Evolutionary conservation across 2,329 filamentous ascomycete species (phyloP).

Genomic region (Colletotrichum incanum): DNA sequence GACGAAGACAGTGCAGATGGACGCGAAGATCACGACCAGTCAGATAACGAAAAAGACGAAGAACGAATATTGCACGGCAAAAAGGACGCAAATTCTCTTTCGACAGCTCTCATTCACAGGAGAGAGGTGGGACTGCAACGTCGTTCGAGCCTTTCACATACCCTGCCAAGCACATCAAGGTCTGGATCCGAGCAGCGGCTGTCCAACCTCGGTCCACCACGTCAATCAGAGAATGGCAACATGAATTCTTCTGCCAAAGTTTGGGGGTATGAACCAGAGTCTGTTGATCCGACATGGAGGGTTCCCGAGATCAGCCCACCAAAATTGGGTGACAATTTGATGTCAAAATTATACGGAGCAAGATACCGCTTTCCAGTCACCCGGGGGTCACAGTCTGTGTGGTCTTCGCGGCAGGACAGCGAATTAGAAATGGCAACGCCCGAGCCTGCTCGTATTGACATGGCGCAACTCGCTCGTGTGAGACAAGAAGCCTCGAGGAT

Average conservation of each 20-base stretch:
- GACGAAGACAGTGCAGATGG: slow-evolving; percentile 42
- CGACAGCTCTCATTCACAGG: slow-evolving; percentile 45
- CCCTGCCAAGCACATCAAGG: background rate
- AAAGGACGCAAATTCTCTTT: slow-evolving; percentile 7
- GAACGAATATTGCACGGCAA: slow-evolving; percentile 47
- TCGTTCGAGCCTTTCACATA: slow-evolving; percentile 11
- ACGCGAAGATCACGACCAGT: slow-evolving; percentile 29
- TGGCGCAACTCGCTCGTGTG: slow-evolving; percentile 29
- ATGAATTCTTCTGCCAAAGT: slow-evolving; percentile 33
- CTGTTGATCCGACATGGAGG: slow-evolving; percentile 57
- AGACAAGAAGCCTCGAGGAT: slow-evolving; percentile 23
- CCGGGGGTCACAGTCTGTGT: slow-evolving; percentile 37
- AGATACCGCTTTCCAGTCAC: slow-evolving; percentile 38
- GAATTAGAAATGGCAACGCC: slow-evolving; percentile 16
- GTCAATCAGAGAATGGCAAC: slow-evolving; percentile 44
- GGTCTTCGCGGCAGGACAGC: slow-evolving; percentile 38
- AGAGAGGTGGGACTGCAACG: background rate
- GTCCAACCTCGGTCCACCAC: slow-evolving; percentile 45
- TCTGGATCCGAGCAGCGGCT: slow-evolving; percentile 34
- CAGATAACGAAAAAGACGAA: slow-evolving; percentile 50
- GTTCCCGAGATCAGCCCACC: slow-evolving; percentile 53
- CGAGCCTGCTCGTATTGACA: slow-evolving; percentile 14
- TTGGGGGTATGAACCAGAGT: slow-evolving; percentile 41
- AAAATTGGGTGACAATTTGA: slow-evolving; percentile 41
- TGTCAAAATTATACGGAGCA: slow-evolving; percentile 25